phyloP scores from a whole-genome alignment of 208 protist genomes.

The Acanthamoeba polyphaga region DNA sequence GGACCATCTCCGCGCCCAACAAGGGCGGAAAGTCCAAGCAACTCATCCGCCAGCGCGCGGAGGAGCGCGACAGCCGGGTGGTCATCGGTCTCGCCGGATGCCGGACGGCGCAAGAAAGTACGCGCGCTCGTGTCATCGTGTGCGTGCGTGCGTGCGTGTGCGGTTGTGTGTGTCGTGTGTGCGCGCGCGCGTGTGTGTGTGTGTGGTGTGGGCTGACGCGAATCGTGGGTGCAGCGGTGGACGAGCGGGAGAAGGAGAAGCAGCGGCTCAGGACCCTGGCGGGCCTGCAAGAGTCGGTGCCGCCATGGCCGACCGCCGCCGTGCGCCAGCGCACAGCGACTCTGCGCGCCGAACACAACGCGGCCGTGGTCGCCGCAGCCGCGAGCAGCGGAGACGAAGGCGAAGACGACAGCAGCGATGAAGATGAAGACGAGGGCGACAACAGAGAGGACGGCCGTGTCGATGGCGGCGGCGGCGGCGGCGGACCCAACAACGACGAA shows the following conservation, averaged over 20 bases:
- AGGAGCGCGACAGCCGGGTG: neutral
- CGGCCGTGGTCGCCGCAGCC: too few species aligned
- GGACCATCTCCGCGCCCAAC: neutral
- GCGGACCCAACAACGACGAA: neutral
- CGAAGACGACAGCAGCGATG: neutral
- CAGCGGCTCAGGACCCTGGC: neutral
- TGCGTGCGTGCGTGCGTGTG: neutral
- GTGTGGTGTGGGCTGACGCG: neutral
- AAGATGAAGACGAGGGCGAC: neutral
- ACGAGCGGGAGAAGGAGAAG: conserved; percentile 4
- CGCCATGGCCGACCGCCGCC: too few species aligned
- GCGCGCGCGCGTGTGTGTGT: too few species aligned
- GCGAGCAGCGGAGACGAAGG: too few species aligned
- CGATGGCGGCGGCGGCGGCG: neutral
- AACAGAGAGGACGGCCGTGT: neutral
- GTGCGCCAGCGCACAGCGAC: too few species aligned
- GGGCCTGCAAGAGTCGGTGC: too few species aligned
- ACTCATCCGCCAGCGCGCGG: neutral
- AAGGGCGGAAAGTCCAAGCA: neutral
- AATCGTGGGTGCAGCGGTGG: neutral
- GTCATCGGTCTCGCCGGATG: neutral
- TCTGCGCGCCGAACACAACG: too few species aligned
- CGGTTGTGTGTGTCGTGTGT: neutral
- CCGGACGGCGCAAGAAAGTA: neutral
- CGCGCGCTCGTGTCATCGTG: neutral